phyloP scores from a whole-genome alignment of 352 stramenopile genomes.

The Bremia lactucae region DNA sequence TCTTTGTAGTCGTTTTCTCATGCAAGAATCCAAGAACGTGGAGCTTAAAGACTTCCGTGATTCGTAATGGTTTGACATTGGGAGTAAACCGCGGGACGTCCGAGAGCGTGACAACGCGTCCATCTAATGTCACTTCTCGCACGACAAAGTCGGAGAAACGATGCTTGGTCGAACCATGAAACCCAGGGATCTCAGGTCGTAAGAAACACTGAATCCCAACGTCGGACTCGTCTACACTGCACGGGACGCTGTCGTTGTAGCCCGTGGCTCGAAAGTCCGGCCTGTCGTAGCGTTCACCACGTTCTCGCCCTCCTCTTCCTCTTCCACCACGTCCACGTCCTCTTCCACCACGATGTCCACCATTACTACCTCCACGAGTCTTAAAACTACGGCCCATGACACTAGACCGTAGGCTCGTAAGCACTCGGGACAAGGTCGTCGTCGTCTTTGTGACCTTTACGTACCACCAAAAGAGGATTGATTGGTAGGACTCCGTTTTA shows the following conservation, averaged over 20 bases:
- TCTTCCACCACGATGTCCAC: constrained; percentile 18
- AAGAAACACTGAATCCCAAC: constrained; percentile 73
- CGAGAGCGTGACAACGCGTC: constrained; percentile 48
- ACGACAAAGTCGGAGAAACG: constrained; percentile 90
- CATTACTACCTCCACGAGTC: constrained; percentile 16
- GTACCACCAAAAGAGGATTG: constrained; percentile 3
- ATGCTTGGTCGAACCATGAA: constrained; percentile 83
- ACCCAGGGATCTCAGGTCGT: constrained; percentile 47
- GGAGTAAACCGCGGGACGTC: constrained; percentile 43
- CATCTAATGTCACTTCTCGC: constrained; percentile 59
- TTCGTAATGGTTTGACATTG: constrained; percentile 37
- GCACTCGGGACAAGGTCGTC: constrained; percentile 6
- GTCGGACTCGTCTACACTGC: constrained; percentile 60
- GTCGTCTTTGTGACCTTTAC: constrained; percentile 1
- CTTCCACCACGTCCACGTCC: constrained; percentile 3
- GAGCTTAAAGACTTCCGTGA: constrained; percentile 76
- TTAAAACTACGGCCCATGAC: constrained; percentile 15
- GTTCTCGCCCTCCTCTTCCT: constrained; percentile 13
- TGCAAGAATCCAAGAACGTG: constrained; percentile 53
- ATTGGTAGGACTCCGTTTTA: constrained; percentile 9
- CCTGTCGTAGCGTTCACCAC: constrained; percentile 14
- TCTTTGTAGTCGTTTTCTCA: constrained; percentile 23
- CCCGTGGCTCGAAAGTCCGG: constrained; percentile 40
- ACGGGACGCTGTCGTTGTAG: constrained; percentile 68
- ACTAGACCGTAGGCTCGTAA: constrained; percentile 5